These are phyloP conservation scores for Lolium multiflorum DNA, from an alignment of 176 grass and related monocot genomes.

Conservation along the genomic window DNA sequence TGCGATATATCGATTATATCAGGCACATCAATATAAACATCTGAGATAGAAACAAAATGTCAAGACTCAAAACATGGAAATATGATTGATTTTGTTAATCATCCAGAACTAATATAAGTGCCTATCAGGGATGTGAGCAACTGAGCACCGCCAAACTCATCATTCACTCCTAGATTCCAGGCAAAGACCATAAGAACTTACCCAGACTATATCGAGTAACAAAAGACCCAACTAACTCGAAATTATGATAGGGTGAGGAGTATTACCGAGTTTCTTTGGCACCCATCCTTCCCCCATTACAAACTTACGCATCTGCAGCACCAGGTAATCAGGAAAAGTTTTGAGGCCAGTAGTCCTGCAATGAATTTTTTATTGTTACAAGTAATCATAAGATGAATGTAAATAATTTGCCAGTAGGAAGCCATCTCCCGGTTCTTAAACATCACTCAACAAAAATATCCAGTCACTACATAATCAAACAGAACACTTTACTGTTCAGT, in stretches of 20 bases:
- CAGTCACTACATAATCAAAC: neutral
- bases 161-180: conserved; percentile 4
- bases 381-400: neutral
- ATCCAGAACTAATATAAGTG: neutral
- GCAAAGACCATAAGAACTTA: neutral
- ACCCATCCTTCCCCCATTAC: conserved; percentile 99
- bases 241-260: neutral
- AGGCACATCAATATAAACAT: conserved; percentile 95
- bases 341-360: conserved; percentile 82
- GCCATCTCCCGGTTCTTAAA: neutral
- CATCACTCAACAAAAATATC: conserved; percentile 8
- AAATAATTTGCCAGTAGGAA: neutral
- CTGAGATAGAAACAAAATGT: conserved; percentile 52
- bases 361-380: neutral
- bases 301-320: conserved; percentile 98
- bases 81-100: neutral
- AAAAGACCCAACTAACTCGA: conserved; percentile 2
- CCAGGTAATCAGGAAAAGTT: conserved; percentile 94
- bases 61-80: neutral
- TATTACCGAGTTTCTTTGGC: conserved; percentile 93
- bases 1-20: conserved; percentile 92
- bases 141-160: conserved; percentile 8
- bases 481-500: neutral
- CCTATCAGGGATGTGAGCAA: neutral
- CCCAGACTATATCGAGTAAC: neutral